These are phyloP conservation scores for Cytospora paraplurivora DNA, from an alignment of 2,329 filamentous ascomycete species.

Conservation along the genomic window DNA sequence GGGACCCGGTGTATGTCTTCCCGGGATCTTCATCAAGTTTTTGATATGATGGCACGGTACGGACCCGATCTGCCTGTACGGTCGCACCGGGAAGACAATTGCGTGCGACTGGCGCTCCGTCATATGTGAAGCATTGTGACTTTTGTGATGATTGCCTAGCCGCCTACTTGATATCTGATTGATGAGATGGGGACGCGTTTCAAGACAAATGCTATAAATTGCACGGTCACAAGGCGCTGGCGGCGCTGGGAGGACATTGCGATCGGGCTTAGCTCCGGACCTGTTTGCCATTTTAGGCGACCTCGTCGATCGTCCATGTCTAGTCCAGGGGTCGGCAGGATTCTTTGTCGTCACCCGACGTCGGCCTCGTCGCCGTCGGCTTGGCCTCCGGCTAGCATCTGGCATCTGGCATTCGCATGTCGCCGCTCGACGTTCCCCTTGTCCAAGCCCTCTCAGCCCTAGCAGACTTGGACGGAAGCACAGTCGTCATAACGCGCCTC, in stretches of 20 bases:
- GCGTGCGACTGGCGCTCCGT: background rate
- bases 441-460: background rate
- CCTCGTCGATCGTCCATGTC: background rate
- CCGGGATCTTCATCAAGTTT: conserved; percentile 2
- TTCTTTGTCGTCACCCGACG: background rate
- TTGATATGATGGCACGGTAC: background rate
- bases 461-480: background rate
- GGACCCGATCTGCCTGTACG: background rate
- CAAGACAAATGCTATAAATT: background rate
- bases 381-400: background rate
- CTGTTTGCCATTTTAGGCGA: background rate
- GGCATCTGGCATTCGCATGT: background rate
- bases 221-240: background rate
- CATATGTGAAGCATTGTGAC: background rate
- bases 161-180: background rate
- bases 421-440: background rate
- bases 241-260: background rate
- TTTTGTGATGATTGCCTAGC: background rate
- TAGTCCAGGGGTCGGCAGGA: conserved; percentile 1
- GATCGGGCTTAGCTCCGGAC: background rate
- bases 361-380: background rate
- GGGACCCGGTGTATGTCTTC: background rate
- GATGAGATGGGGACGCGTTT: background rate
- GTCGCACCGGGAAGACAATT: conserved; percentile 1
- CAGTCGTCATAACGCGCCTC: background rate